Percentiles rank a stretch among this genome's conserved stretches.
Conservation (phyloP, 1,139 yeast species). For the Suhomyces taliae region DNA sequence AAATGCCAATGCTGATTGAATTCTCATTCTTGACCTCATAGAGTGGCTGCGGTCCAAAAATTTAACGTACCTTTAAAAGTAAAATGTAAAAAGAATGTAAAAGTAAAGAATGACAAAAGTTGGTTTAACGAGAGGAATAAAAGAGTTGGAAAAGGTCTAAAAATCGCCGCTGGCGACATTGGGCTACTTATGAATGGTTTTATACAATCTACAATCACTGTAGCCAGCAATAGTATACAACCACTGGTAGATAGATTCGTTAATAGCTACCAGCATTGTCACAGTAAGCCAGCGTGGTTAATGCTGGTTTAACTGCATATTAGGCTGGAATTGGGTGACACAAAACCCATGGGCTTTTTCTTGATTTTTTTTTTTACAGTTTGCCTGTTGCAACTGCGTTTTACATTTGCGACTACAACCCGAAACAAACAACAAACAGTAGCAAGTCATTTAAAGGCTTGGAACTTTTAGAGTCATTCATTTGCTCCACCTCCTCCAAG, state of each 20-base stretch:
- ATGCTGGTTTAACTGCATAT: no score
- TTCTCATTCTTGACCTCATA: neutral
- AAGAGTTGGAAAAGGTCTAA: neutral
- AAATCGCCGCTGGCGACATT: neutral
- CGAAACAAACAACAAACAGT: no score
- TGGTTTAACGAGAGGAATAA: neutral
- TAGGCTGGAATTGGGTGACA: no score
- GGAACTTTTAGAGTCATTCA: no score
- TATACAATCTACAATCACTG: neutral
- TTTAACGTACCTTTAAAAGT: slow-evolving; percentile 1
- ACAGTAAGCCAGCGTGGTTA: neutral
- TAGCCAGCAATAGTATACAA: neutral
- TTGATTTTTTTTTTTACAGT: no score
- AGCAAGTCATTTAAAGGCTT: no score
- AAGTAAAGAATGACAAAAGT: slow-evolving; percentile 6
- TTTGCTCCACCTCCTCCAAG: no score
- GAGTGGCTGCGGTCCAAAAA: neutral
- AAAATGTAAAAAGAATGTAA: neutral
- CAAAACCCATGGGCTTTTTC: no score
- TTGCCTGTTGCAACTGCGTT: no score
- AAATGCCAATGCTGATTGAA: neutral
- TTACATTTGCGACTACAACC: no score
- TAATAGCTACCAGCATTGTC: neutral
- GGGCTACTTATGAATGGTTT: neutral
- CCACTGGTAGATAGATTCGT: no score